These are phyloP conservation scores for Fusarium brevicatenulatum DNA, from an alignment of 2,329 filamentous ascomycete genomes.

Conservation along the genomic window DNA sequence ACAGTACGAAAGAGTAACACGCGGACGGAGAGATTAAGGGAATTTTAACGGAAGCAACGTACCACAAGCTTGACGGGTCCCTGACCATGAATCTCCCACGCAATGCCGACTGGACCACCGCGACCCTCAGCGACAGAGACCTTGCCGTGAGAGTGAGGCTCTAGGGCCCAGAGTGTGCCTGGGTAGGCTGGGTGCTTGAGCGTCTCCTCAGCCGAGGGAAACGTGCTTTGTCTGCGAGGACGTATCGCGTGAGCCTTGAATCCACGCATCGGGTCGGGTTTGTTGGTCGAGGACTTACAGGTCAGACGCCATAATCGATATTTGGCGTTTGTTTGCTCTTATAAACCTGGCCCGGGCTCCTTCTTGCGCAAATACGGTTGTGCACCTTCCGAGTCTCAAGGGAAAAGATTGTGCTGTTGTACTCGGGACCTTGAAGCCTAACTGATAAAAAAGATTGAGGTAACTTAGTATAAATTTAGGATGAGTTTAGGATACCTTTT, in stretches of 20 bases:
- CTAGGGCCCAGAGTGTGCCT: constrained; percentile 74
- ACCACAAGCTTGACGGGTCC: constrained; percentile 79
- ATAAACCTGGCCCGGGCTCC: background rate
- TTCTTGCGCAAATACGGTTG: constrained; percentile 19
- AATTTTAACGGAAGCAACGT: constrained; percentile 51
- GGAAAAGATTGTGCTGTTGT: background rate
- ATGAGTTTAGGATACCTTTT: too few species aligned
- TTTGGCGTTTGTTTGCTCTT: constrained; percentile 25
- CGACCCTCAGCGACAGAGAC: constrained; percentile 73
- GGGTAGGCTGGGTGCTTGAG: constrained; percentile 73
- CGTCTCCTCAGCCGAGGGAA: constrained; percentile 66
- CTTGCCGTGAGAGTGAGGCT: constrained; percentile 70
- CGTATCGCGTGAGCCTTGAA: constrained; percentile 13
- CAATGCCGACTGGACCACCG: constrained; percentile 79
- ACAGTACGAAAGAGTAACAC: background rate
- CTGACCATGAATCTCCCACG: constrained; percentile 82
- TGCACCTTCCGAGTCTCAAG: background rate
- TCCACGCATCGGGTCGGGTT: background rate
- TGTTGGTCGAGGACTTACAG: constrained; percentile 22
- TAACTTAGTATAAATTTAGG: too few species aligned
- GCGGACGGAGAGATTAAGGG: constrained; percentile 14
- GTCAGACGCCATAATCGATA: constrained; percentile 18
- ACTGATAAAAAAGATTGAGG: too few species aligned
- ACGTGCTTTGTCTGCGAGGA: constrained; percentile 24
- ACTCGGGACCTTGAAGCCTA: too few species aligned